Base-by-base conservation (phyloP, 1,284 basidiomycete genomes). In the Puccinia sorghi region DNA sequence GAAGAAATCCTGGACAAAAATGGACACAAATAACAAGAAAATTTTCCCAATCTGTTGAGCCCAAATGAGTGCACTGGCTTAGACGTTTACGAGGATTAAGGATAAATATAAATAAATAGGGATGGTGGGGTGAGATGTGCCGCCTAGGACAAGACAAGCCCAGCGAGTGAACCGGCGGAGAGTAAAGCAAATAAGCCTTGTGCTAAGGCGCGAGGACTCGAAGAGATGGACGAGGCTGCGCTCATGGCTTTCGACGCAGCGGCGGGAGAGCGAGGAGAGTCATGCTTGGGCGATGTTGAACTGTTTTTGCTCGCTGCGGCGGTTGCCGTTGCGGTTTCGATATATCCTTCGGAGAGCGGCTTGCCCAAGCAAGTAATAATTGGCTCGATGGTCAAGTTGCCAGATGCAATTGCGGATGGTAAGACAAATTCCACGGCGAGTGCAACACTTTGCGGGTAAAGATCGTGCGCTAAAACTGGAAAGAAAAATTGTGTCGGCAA, bases 371-470 rank as follows among this genome's bases (percentile, higher is more conserved):
- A 94, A 32, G 86, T 84, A 80, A 90, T 87, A 83, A 94, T 87
- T 48, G 87, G 86, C 84, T 87, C 84, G 79, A 88, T 83, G 69
- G 82, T 81, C 82, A 82, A 85, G 72, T 84, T 70, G 32, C 79
- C 66, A 77, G 69, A 56, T 52, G 80, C 86, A 81, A 89, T 83
- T 32, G 91, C 91, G 57, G 89, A 86, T 74, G 91, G 88, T n/a
- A 96, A 86, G 81, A 92, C 91, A 86, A 93, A 94, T 66, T 92
- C 92, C 80, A 92, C 88, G 43, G 93, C 93, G 80, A 97, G 89
- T 82, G 95, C 92, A 72, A 95, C 93, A 15, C 91, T 92, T 83
- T 92, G 89, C 82, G 91, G 87, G 84, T 90, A 94, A 64, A 80
- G 63, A 70, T 80, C 79, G 81, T 84, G 83, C 25, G 81, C 83